Base-by-base conservation (phyloP, 306 rosid species). In the Dicorynia guianensis region DNA sequence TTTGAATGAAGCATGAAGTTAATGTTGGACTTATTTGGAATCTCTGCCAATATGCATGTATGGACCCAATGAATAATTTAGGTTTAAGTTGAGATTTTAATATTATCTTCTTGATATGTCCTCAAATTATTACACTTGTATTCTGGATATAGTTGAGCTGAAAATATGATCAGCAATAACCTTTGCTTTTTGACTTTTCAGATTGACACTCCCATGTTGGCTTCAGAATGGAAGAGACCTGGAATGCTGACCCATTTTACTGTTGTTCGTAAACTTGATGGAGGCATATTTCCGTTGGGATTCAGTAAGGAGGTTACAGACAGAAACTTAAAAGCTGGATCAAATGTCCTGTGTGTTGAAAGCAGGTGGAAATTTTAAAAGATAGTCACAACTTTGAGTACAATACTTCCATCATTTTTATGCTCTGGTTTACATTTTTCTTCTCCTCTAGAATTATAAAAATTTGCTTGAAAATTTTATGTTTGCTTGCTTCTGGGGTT, bases 141-240 rank as follows among this genome's bases (percentile, higher is more conserved):
- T 40, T 15, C n/a, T 36, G 5, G 58, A 40, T 69, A 61, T 11
- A 25, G 53, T 79, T 85, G 57, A 14, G 33, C 14, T 38, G 49
- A 54, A 54, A 78, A 55, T 30, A 58, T 57, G 66, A 69, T 79
- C 53, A 17, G 30, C n/a, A n/a, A n/a, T n/a, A n/a, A n/a, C n/a
- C n/a, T 80, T 76, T 75, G 43, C 63, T 82, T 68, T 72, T 67
- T 83, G 85, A 72, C 61, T 40, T 76, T 81, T 85, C 89, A 95
- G 97, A 92, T 95, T 76, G 97, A 95, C 76, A 85, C 91, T 72
- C 99, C 99, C 17, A 91, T 92, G 97, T 75, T 89, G 89, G 87
- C 96, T 70, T 87, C 97, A 49, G 97, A 95, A 83, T 92, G 99
- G 97, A 89, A 75, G 78, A 86, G 83, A 76, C 91, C 92, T 56